Base-by-base conservation (phyloP, 495 filamentous ascomycete species). In the Chlorociboria aeruginascens region DNA sequence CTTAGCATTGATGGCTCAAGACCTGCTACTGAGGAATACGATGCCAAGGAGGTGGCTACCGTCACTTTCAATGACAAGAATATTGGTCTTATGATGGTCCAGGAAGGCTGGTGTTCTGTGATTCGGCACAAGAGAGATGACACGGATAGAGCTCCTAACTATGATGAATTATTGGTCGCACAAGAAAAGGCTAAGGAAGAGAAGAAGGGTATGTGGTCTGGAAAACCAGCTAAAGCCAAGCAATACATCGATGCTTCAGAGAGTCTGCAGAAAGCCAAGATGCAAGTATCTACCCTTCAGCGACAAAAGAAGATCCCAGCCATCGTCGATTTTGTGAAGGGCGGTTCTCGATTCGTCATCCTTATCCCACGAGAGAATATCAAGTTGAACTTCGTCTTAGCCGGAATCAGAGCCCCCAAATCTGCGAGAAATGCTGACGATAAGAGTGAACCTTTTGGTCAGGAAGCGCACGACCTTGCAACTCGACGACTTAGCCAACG, bases 291-390 rank as follows among this genome's bases (percentile, higher is more conserved):
- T 4, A 77, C 85, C 31, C 75, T 99, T 13, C 81, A 87, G 47
- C 79, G 90, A 13, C 89, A 94, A 65, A 87, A 85, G 66, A 87
- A 83, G 53, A 82, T 96, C n/a, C 88, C 93, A 3, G 93, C 84
- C 7, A 67, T 99, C 52, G 90, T 99, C 38, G 93, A 99, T 61
- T 99, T 88, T 60, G 92, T 95, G 69, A 95, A 95, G 67, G 87
- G 86, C 11, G 93, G 85, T 30, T 94, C 89, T 20, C 81, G 93
- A 45, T 99, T 99, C 65, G 92, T 85, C 29, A 73, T 99, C 38
- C 71, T 99, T 6, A 78, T 99, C 32, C 93, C 93, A 28, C 81
- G 89, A 17, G 93, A 97, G 61, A 86, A 87, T 56, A 84, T 85
- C 63, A 96, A 95, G 68, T 71, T 99, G 56, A 99, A 89, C 1